Evolutionary conservation across 345 rosid species (phyloP), one percentile per base, ranked within the genome.

Genomic region (Ricinus communis): DNA sequence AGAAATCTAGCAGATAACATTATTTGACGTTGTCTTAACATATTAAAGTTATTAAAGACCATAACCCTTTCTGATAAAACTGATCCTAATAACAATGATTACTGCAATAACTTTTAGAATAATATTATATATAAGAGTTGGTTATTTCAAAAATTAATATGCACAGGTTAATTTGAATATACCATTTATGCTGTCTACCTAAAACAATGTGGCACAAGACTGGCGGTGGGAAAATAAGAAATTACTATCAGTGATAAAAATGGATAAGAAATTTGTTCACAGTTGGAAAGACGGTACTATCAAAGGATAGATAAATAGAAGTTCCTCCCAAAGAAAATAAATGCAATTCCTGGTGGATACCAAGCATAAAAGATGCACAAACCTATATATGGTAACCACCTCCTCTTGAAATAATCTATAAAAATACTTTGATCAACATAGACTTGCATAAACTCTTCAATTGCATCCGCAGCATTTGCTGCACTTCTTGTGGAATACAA

Each of bases 371-470:
- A 54, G 53, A 59, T 30, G 70, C 10, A 68, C 69, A 57, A 58
- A 85, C 86, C 88, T 74, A 82, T 70, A 50, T 14, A 7, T 38
- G 88, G 83, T 68, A 78, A 68, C 86, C 88, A 85, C 70, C 65
- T 75, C 50, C 77, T 79, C 77, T 73, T 84, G 76, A 84, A 79
- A 72, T 81, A 81, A 66, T 83, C 85, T 71, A 85, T 66, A 60
- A 85, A 85, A 64, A 72, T 67, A 69, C 69, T 71, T 64, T 85
- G 89, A 49, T 85, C 87, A 69, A 83, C 84, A 71, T 79, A 85
- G 31, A 83, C 71, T 75, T 83, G 81, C 80, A 80, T 58, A 73
- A 85, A 81, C 71, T 85, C 89, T 77, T 84, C 83, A 65, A 79
- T 55, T 54, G 87, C 77, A 28, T 79, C 82, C 58, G 64, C 49